phyloP scores from a whole-genome alignment of 805 yeast genomes.

The Yarrowia osloensis region DNA sequence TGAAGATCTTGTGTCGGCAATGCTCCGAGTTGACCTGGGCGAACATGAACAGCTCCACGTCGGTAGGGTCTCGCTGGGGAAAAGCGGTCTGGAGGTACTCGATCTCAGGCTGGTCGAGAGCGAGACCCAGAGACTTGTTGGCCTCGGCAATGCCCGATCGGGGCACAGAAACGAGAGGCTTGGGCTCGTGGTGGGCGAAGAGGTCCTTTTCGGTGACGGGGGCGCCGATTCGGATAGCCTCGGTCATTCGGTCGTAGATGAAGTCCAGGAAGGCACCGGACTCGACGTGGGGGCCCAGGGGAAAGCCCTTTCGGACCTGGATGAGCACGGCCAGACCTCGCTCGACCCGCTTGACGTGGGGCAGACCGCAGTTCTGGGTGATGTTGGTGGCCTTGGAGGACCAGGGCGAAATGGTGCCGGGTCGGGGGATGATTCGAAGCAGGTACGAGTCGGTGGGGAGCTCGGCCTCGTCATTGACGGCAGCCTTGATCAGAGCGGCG shows the following conservation, averaged over 20 bases:
- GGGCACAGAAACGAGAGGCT: slow-evolving; percentile 65
- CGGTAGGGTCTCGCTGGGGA: slow-evolving; percentile 89
- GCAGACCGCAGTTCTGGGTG: slow-evolving; percentile 82
- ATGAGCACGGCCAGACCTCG: slow-evolving; percentile 81
- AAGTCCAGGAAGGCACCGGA: slow-evolving; percentile 64
- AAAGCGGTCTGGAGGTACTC: slow-evolving; percentile 84
- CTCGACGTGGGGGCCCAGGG: slow-evolving; percentile 56
- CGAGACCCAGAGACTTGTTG: slow-evolving; percentile 83
- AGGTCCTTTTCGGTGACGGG: slow-evolving; percentile 65
- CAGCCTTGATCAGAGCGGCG: slow-evolving; percentile 46
- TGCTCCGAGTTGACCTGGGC: slow-evolving; percentile 99
- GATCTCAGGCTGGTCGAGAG: slow-evolving; percentile 93
- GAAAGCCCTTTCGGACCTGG: slow-evolving; percentile 69
- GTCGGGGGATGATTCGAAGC: slow-evolving; percentile 80
- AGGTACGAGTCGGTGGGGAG: slow-evolving; percentile 50
- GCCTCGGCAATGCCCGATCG: slow-evolving; percentile 68
- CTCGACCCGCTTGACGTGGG: slow-evolving; percentile 77
- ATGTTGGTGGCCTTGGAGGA: slow-evolving; percentile 98
- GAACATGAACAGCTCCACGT: slow-evolving; percentile 97
- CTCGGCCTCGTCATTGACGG: slow-evolving; percentile 40
- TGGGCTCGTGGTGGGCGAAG: slow-evolving; percentile 77
- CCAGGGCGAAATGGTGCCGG: slow-evolving; percentile 99
- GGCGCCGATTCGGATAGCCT: slow-evolving; percentile 55
- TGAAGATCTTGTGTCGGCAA: slow-evolving; percentile 98
- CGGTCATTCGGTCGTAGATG: slow-evolving; percentile 94